Evolutionary conservation across 768 basidiomycete species (phyloP).

Genomic region (Trametes meyenii): DNA sequence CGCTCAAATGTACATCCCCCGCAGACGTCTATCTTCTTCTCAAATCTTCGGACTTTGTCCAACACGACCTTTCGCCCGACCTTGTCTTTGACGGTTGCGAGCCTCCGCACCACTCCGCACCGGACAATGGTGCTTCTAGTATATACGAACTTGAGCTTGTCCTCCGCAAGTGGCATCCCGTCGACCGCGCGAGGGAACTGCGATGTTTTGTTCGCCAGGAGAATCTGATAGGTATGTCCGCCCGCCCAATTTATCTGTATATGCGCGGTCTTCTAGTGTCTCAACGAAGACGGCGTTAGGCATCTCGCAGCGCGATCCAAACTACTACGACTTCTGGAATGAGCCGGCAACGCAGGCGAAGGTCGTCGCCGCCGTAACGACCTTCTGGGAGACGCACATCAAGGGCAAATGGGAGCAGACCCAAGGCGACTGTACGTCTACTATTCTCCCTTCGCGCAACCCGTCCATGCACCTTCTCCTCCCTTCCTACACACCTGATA

Average conservation of each 20-base stretch:
- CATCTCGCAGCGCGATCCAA: conserved; percentile 85
- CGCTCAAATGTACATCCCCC: conserved; percentile 84
- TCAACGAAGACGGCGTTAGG: conserved; percentile 45
- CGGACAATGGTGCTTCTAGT: conserved; percentile 11
- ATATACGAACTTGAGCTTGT: conserved; percentile 79
- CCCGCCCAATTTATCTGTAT: not conserved
- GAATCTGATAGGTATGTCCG: conserved; percentile 66
- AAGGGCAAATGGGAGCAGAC: conserved; percentile 55
- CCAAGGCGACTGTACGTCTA: conserved; percentile 66
- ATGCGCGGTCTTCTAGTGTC: too few relatives aligned
- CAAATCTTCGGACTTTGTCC: conserved; percentile 90
- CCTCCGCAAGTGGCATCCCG: conserved; percentile 85
- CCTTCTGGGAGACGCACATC: conserved; percentile 74
- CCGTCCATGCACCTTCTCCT: too few relatives aligned
- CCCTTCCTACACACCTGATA: not conserved
- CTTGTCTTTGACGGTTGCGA: conserved; percentile 71
- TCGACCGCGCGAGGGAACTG: conserved; percentile 84
- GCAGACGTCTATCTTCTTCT: conserved; percentile 90
- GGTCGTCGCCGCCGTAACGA: conserved; percentile 53
- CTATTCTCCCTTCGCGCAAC: not conserved
- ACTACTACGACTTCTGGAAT: conserved; percentile 86
- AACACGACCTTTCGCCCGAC: conserved; percentile 68
- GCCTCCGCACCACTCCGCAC: not conserved
- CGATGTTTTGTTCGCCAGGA: conserved; percentile 87
- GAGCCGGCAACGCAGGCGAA: conserved; percentile 54